These are phyloP conservation scores for Heritiera fomes DNA, from an alignment of 345 rosid genomes.

Conservation along the genomic window DNA sequence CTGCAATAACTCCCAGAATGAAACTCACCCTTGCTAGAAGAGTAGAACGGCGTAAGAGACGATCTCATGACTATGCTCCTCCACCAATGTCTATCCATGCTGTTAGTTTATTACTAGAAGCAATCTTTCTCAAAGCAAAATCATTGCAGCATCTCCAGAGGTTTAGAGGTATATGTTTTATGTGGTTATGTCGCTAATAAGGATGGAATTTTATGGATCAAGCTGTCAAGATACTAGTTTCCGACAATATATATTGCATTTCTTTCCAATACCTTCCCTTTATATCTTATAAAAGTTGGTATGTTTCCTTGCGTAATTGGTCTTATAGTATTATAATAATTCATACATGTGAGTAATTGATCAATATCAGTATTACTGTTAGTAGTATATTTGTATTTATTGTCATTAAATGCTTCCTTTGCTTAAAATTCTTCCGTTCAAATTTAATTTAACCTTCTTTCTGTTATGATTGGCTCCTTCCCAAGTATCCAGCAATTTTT, in stretches of 20 bases:
- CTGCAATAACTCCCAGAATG: constrained; percentile 63
- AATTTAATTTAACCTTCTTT: background rate
- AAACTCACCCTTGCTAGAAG: constrained; percentile 50
- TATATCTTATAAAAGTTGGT: background rate
- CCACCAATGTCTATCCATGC: constrained; percentile 74
- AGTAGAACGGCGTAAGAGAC: constrained; percentile 51
- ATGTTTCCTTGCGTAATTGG: too few species aligned
- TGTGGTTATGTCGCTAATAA: background rate
- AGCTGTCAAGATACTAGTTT: background rate
- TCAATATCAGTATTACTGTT: background rate
- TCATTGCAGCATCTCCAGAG: constrained; percentile 71
- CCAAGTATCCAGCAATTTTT: background rate
- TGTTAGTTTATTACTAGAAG: constrained; percentile 75
- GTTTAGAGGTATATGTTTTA: constrained; percentile 54
- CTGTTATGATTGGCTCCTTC: background rate
- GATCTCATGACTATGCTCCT: constrained; percentile 40
- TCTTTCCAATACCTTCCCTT: too few species aligned
- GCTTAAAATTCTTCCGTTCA: background rate
- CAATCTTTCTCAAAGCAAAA: constrained; percentile 76
- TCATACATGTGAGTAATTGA: background rate
- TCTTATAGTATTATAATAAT: too few species aligned
- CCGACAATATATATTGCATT: background rate
- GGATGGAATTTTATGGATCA: background rate
- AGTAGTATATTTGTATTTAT: background rate
- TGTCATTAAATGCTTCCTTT: background rate